Percentiles rank a stretch among this genome's conserved stretches.
These are phyloP conservation scores for Globisporangium middletonii DNA, from an alignment of 352 stramenopile species.

Conservation along the genomic window DNA sequence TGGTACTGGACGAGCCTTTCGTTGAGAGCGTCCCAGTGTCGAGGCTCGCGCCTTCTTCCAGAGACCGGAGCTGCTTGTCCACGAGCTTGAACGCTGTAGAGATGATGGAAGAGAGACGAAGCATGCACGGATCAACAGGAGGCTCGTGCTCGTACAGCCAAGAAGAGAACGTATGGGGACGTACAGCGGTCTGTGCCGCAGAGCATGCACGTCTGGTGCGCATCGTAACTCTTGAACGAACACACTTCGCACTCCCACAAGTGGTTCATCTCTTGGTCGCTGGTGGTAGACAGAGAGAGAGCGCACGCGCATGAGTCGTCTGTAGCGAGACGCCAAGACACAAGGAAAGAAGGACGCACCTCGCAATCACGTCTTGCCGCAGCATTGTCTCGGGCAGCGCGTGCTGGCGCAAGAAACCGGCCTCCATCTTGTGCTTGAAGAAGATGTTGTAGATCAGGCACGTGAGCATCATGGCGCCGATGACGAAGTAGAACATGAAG, in stretches of 20 bases:
- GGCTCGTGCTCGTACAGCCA: not conserved
- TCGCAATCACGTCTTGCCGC: slow-evolving; percentile 83
- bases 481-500: slow-evolving; percentile 88
- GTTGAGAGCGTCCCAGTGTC: slow-evolving; percentile 30
- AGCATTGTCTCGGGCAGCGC: slow-evolving; percentile 79
- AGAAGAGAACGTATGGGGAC: slow-evolving; percentile 6
- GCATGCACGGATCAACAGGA: not conserved
- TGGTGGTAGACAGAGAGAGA: slow-evolving; percentile 6
- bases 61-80: slow-evolving; percentile 28
- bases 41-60: slow-evolving; percentile 21
- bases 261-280: slow-evolving; percentile 79
- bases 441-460: slow-evolving; percentile 88
- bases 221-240: slow-evolving; percentile 89
- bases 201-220: slow-evolving; percentile 83
- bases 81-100: slow-evolving; percentile 54
- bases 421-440: slow-evolving; percentile 82
- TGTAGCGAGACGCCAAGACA: not conserved
- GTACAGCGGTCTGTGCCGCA: slow-evolving; percentile 79
- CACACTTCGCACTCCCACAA: slow-evolving; percentile 92
- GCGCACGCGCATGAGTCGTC: not conserved
- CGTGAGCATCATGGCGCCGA: slow-evolving; percentile 84
- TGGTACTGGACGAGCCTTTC: slow-evolving; percentile 33
- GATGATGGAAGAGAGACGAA: not conserved
- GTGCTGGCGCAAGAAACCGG: slow-evolving; percentile 61
- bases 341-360: slow-evolving; percentile 9